Percentiles rank a stretch among this genome's conserved stretches.
phyloP scores from a whole-genome alignment of 2,329 filamentous ascomycete genomes.

The Sarocladium kiliense region DNA sequence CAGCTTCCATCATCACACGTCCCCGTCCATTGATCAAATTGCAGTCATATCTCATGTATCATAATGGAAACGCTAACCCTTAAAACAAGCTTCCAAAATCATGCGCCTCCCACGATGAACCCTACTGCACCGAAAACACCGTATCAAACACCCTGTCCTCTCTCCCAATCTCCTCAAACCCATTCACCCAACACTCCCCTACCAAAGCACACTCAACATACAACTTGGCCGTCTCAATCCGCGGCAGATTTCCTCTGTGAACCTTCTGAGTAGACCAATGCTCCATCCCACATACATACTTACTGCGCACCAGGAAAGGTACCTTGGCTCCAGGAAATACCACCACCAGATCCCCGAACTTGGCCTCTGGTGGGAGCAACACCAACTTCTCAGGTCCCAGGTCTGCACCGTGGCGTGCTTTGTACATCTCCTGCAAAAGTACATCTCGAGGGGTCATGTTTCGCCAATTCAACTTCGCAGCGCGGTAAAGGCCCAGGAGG shows the following conservation, averaged over 20 bases:
- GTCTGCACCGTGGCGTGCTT: background rate
- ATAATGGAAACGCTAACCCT: background rate
- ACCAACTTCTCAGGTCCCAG: background rate
- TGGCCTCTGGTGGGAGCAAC: background rate
- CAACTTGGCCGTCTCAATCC: background rate
- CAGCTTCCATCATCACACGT: background rate
- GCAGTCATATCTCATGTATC: background rate
- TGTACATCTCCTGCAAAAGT: background rate
- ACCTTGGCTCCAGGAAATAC: conserved; percentile 1
- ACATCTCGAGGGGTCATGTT: background rate
- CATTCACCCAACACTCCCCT: conserved; percentile 4
- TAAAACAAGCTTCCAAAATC: too few relatives aligned
- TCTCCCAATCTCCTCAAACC: background rate
- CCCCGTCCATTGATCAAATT: background rate
- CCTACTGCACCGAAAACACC: background rate
- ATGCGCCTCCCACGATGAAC: too few relatives aligned
- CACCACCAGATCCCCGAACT: conserved; percentile 3
- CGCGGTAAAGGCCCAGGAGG: background rate
- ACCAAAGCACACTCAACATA: background rate
- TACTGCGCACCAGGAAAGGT: background rate
- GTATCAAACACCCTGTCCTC: background rate
- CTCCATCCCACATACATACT: background rate
- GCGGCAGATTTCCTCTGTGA: background rate
- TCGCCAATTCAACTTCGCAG: background rate
- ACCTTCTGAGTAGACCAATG: background rate